Evolutionary conservation across 768 basidiomycete genomes (phyloP).

Genomic region (Ramaria sp.): DNA sequence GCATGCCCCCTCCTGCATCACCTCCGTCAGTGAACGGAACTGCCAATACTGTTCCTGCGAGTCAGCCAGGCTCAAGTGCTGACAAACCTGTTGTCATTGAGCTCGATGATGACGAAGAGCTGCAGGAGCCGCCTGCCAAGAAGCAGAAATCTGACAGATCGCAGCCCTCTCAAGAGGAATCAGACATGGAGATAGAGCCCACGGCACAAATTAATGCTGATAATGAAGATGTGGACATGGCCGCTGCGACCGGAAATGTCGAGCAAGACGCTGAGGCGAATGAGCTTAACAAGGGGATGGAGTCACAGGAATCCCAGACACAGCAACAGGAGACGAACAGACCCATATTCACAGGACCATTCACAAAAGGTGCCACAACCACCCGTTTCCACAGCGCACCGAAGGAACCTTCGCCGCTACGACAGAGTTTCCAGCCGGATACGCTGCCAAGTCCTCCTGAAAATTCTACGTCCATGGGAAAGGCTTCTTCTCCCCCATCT

Average conservation of each 20-base stretch:
- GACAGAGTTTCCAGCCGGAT: conserved; percentile 59
- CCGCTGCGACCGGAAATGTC: conserved; percentile 13
- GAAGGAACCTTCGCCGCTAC: conserved; percentile 69
- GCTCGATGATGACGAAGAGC: conserved; percentile 26
- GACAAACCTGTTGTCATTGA: conserved; percentile 4
- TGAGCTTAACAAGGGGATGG: conserved; percentile 23
- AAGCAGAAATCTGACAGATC: conserved; percentile 32
- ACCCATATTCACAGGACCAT: conserved; percentile 12
- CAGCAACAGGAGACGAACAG: conserved; percentile 14
- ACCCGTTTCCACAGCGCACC: conserved; percentile 42
- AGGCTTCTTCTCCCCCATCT: neutral
- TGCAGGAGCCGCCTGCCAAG: conserved; percentile 28
- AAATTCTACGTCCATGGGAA: neutral
- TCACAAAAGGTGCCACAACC: conserved; percentile 17
- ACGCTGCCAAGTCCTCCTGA: conserved; percentile 17
- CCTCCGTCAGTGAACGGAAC: neutral
- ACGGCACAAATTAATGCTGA: conserved; percentile 20
- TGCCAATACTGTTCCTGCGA: conserved; percentile 14
- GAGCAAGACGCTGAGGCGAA: conserved; percentile 28
- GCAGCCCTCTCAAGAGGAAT: neutral
- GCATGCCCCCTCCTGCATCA: conserved; percentile 11
- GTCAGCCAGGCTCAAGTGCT: neutral
- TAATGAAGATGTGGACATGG: conserved; percentile 23
- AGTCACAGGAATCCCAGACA: neutral
- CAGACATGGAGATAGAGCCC: neutral